Base-by-base conservation (phyloP, 2,329 filamentous ascomycete genomes). In the Aspergillus niger region DNA sequence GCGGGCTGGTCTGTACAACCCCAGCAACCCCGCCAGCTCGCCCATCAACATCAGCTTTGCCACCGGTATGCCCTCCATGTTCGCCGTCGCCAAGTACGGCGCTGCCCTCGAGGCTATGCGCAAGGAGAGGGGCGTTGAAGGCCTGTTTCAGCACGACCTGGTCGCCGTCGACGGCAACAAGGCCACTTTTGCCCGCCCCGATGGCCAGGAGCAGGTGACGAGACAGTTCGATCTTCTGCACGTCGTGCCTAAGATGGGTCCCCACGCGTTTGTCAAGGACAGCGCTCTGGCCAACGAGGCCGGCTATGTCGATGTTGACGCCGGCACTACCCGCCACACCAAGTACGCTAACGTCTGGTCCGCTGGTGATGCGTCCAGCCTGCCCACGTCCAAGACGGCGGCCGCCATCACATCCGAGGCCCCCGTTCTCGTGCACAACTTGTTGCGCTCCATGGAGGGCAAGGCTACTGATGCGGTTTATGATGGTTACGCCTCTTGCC, bases 11-110 rank as follows among this genome's bases (percentile, higher is more conserved):
- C 69, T 84, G 3, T 86, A 86, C 72, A 70, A 81, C 57, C 67
- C 79, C 1, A 61, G 63, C 57, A 74, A 78, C 55, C 67, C 76
- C 0, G 67, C 76, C 1, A 50, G 53, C 5, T 84, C 82, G 0
- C 67, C 78, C 2, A 80, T 86, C 67, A 76, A 81, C 22, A 82
- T 86, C 61, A 79, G 71, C 64, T 87, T 85, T 61, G 84, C 84
- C 5, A 86, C 85, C 0, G 84, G 79, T 0, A 74, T 85, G 2
- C 82, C 83, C 0, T 74, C 72, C 56, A 87, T 87, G 85, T 87
- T 87, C 58, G 85, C 82, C 48, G 84, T 87, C 39, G 81, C 84
- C 60, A 87, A 87, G 74, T 87, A 87, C 70, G 83, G 77, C 68
- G 80, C 79, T 28, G 77, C 75, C 55, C 79, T 87, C 1, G 83